phyloP scores from a whole-genome alignment of 2,329 filamentous ascomycete genomes.

The Westerdykella sp. region DNA sequence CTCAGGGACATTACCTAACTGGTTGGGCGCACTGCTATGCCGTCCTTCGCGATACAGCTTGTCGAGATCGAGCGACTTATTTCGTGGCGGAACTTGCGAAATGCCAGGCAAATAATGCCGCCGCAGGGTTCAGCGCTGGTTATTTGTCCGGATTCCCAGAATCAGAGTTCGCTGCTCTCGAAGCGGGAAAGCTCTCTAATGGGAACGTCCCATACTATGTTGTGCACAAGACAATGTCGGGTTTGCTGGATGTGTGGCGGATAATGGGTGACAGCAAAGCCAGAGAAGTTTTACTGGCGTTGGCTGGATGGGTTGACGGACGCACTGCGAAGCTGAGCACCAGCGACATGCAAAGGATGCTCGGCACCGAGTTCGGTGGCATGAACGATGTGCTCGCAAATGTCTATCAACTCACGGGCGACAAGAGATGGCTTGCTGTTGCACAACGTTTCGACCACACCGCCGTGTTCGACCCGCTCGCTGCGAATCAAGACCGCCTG shows the following conservation, averaged over 20 bases:
- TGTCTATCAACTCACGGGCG: conserved; percentile 44
- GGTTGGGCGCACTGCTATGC: conserved; percentile 49
- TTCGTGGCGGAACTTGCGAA: conserved; percentile 46
- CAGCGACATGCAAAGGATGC: conserved; percentile 44
- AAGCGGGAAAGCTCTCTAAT: conserved; percentile 40
- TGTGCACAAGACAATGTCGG: conserved; percentile 51
- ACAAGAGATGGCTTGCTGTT: conserved; percentile 43
- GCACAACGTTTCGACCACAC: conserved; percentile 49
- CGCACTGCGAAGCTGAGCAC: conserved; percentile 42
- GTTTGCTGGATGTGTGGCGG: conserved; percentile 48
- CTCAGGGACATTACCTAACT: conserved; percentile 48
- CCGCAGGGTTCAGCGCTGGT: conserved; percentile 41
- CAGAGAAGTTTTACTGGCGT: conserved; percentile 39
- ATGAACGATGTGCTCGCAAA: conserved; percentile 50
- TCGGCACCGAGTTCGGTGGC: conserved; percentile 49
- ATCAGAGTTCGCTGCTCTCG: conserved; percentile 44
- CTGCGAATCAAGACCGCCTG: conserved; percentile 42
- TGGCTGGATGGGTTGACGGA: conserved; percentile 47
- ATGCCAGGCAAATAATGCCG: conserved; percentile 47
- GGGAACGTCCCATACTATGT: conserved; percentile 52
- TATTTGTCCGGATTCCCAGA: conserved; percentile 51
- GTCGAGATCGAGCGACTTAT: conserved; percentile 42
- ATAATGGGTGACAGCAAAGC: conserved; percentile 41
- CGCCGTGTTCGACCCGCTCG: conserved; percentile 44
- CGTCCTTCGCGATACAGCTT: conserved; percentile 38